Base-by-base conservation (phyloP, 2,329 filamentous ascomycete species). In the Phyllosticta ampelicida region DNA sequence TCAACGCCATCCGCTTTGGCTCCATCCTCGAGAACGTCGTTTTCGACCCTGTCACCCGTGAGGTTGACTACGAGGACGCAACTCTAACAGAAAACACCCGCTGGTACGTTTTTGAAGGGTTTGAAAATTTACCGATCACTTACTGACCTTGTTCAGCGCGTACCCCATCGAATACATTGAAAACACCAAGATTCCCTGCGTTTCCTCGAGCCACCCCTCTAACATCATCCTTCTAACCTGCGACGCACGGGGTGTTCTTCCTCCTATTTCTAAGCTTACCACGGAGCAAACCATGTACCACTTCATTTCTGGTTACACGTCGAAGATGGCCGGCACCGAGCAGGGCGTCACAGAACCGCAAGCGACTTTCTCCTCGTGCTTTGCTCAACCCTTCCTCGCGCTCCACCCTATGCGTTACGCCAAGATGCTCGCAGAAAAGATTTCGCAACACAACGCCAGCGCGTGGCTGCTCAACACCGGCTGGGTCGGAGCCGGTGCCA, bases 291-390 rank as follows among this genome's bases (percentile, higher is more conserved):
- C 90, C 75, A 97, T 99, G 92, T 99, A 97, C 86, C 94, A 99
- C 83, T 99, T 99, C 85, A 99, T 99, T 77, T 95, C 89, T 18
- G 94, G 94, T 67, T 99, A 99, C 83, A 99, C 94, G 63, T 97
- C 92, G 72, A 99, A 99, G 86, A 99, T 99, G 94, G 94, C 94
- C 64, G 94, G 94, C 70, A 99, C 94, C 30, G 94, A 99, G 79
- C 90, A 96, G 65, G 94, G 94, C 70, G 85, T 99, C 64, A 95
- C 89, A 9, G 94, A 99, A 78, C 94, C 94, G 64, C 90, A 97
- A 78, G 94, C 94, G 21, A 99, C 94, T 69, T 99, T 99, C 85
- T 97, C 91, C 23, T 95, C 91, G 56, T 99, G 94, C 85, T 99
- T 99, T 77, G 94, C 94, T 59, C 94, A 99, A 79, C 94, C 94